A percentile compares a stretch with the other conserved stretches of the same genome.
These are phyloP conservation scores for Diutina neorugosa DNA, from an alignment of 1,139 yeast genomes.

Conservation along the genomic window DNA sequence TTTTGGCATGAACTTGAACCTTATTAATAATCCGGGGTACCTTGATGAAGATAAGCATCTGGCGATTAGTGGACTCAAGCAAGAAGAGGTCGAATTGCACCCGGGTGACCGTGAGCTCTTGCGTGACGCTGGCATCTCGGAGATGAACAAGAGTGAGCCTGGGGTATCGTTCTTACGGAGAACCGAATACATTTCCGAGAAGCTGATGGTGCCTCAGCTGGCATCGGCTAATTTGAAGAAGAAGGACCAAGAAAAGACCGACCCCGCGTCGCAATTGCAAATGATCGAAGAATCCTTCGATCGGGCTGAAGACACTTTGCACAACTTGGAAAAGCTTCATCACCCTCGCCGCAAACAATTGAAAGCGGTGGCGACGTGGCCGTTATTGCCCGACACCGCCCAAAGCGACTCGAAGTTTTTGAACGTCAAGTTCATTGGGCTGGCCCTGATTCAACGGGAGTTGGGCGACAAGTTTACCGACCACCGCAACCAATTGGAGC, in stretches of 20 bases:
- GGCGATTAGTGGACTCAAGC: slow-evolving; percentile 20
- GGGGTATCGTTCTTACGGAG: slow-evolving; percentile 82
- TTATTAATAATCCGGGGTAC: slow-evolving; percentile 55
- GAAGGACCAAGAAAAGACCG: slow-evolving; percentile 25
- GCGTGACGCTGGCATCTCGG: slow-evolving; percentile 60
- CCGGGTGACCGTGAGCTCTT: slow-evolving; percentile 67
- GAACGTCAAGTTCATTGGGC: slow-evolving; percentile 65
- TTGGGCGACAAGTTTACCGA: slow-evolving; percentile 25
- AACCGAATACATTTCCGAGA: slow-evolving; percentile 75
- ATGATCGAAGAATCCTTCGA: slow-evolving; percentile 74
- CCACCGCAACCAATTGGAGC: slow-evolving; percentile 32
- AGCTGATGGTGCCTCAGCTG: slow-evolving; percentile 10
- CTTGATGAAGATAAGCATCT: slow-evolving; percentile 51
- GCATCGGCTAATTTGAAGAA: slow-evolving; percentile 5
- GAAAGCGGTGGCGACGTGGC: slow-evolving; percentile 70
- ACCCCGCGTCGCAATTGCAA: slow-evolving; percentile 52
- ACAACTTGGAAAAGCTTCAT: slow-evolving; percentile 31
- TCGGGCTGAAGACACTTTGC: slow-evolving; percentile 36
- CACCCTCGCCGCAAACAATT: slow-evolving; percentile 74
- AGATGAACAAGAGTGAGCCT: slow-evolving; percentile 38
- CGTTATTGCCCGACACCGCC: slow-evolving; percentile 79
- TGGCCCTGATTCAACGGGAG: slow-evolving; percentile 50
- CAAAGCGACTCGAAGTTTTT: slow-evolving; percentile 71
- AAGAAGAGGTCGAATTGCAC: slow-evolving; percentile 37
- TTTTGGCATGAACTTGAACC: slow-evolving; percentile 70